phyloP scores from a whole-genome alignment of 2,329 filamentous ascomycete genomes.

The Scytalidium lignicola region DNA sequence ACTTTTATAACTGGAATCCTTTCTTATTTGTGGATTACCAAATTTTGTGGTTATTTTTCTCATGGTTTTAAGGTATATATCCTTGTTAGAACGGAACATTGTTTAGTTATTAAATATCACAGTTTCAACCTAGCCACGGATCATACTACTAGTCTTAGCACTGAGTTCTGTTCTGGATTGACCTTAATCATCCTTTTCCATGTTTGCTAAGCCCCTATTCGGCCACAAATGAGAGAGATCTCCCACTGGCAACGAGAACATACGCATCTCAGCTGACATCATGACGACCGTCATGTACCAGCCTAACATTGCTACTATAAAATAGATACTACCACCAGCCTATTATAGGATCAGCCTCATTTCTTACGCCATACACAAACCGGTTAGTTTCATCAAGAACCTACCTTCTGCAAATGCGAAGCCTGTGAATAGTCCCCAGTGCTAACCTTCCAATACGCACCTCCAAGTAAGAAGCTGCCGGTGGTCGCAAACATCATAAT shows the following conservation, averaged over 20 bases:
- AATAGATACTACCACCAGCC: constrained; percentile 34
- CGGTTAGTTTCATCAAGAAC: not conserved
- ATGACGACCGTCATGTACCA: constrained; percentile 49
- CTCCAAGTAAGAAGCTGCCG: constrained; percentile 37
- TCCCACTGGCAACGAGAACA: constrained; percentile 41
- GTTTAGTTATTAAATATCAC: too few species aligned
- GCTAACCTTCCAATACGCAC: constrained; percentile 42
- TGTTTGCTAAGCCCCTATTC: constrained; percentile 21
- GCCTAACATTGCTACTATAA: constrained; percentile 39
- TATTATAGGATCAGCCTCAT: constrained; percentile 7
- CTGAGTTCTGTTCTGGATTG: not conserved
- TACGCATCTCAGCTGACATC: constrained; percentile 46
- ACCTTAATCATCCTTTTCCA: not conserved
- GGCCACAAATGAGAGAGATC: constrained; percentile 44
- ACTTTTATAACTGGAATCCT: too few species aligned
- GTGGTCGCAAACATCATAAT: constrained; percentile 42
- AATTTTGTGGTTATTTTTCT: too few species aligned
- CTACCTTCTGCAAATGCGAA: constrained; percentile 37
- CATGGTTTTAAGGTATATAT: too few species aligned
- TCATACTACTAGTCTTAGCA: not conserved
- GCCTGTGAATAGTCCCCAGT: constrained; percentile 36
- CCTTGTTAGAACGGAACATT: too few species aligned
- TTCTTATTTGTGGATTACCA: too few species aligned
- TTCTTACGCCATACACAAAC: not conserved
- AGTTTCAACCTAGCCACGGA: too few species aligned